These are phyloP conservation scores for Eragrostis nindensis DNA, from an alignment of 176 grass and related monocot species.

Conservation along the genomic window DNA sequence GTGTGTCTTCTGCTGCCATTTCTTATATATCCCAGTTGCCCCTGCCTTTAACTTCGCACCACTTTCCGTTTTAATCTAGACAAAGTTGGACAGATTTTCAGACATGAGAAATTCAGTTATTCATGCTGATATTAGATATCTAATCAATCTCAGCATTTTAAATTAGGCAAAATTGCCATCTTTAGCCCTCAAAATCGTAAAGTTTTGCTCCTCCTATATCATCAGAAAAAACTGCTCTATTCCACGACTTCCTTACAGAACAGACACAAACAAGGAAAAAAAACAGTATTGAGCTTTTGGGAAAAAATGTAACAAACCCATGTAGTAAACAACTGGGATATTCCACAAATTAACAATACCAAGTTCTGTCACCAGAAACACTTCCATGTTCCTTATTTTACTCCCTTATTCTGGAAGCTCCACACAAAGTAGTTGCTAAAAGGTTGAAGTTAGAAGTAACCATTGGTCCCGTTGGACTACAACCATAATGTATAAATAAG, in stretches of 20 bases:
- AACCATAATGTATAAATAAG: background rate
- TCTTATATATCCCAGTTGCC: conserved; percentile 83
- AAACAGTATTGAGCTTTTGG: too few relatives aligned
- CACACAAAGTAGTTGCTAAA: background rate
- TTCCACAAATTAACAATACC: too few relatives aligned
- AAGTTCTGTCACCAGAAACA: too few relatives aligned
- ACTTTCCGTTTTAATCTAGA: conserved; percentile 80
- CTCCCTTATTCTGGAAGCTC: too few relatives aligned
- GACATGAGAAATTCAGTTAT: background rate
- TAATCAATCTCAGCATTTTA: background rate
- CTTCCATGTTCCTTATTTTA: too few relatives aligned
- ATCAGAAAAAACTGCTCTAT: too few relatives aligned
- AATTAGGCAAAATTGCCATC: too few relatives aligned
- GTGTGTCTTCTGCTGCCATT: conserved; percentile 87
- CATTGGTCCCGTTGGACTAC: background rate
- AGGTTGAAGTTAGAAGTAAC: background rate
- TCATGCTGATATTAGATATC: background rate
- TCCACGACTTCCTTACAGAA: background rate
- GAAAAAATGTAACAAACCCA: too few relatives aligned
- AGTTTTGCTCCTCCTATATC: too few relatives aligned
- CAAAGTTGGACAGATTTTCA: conserved; percentile 11
- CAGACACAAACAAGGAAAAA: too few relatives aligned
- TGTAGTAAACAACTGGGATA: too few relatives aligned
- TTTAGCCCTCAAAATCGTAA: too few relatives aligned
- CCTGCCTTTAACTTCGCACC: conserved; percentile 62